phyloP scores from a whole-genome alignment of 1,284 basidiomycete genomes.

The Trichosporon sp. region DNA sequence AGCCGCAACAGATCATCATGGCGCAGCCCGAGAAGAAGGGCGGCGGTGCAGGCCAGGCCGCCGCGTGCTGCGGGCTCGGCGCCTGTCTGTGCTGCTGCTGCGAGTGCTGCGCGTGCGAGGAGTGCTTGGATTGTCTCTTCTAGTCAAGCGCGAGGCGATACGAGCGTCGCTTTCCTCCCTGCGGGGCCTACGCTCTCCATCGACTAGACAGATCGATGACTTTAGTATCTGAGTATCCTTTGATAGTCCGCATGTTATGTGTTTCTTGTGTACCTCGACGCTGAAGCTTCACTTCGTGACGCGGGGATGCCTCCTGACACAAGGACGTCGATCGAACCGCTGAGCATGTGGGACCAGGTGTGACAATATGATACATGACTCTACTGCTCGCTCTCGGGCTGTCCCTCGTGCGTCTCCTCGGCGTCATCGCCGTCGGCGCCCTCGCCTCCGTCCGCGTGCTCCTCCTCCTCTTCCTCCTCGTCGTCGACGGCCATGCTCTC shows the following conservation, averaged over 20 bases:
- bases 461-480: constrained; percentile 41
- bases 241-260: background rate
- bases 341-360: too few species aligned
- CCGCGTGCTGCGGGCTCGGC: constrained; percentile 8
- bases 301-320: too few species aligned
- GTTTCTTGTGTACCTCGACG: background rate
- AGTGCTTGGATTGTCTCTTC: background rate
- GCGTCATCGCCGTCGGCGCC: constrained; percentile 13
- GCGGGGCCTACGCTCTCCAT: too few species aligned
- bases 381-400: background rate
- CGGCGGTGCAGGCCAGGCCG: constrained; percentile 4
- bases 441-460: constrained; percentile 21
- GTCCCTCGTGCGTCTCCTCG: constrained; percentile 8
- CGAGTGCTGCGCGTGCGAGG: background rate
- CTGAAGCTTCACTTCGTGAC: background rate
- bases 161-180: too few species aligned
- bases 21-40: constrained; percentile 1
- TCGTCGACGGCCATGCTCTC: constrained; percentile 27
- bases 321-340: too few species aligned
- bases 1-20: constrained; percentile 8
- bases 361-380: constrained; percentile 1
- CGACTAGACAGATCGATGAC: background rate
- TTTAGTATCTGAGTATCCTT: background rate
- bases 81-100: constrained; percentile 8
- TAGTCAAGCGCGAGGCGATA: too few species aligned